These are phyloP conservation scores for Kwoniella europaea DNA, from an alignment of 768 basidiomycete species.

Conservation along the genomic window DNA sequence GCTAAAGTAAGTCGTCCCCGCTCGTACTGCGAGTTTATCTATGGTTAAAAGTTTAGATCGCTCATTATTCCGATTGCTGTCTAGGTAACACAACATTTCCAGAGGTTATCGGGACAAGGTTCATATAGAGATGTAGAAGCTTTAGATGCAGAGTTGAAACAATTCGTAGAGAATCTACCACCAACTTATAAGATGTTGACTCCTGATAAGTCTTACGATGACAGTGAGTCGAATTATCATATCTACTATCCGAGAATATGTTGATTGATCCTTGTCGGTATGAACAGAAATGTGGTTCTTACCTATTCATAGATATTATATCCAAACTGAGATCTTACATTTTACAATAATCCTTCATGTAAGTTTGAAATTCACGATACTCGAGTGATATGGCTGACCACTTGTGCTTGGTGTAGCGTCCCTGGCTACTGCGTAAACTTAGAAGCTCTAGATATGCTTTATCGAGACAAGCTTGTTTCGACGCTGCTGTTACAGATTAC, in stretches of 20 bases:
- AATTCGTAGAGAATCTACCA: constrained; percentile 76
- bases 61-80: too few species aligned
- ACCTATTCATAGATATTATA: constrained; percentile 82
- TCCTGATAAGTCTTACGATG: constrained; percentile 78
- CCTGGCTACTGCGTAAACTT: constrained; percentile 80
- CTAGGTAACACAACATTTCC: constrained; percentile 89
- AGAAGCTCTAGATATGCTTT: constrained; percentile 78
- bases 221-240: constrained; percentile 57
- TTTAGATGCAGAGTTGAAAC: constrained; percentile 81
- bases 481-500: constrained; percentile 86
- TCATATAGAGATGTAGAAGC: constrained; percentile 81
- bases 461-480: constrained; percentile 85
- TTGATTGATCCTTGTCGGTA: background rate
- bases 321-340: constrained; percentile 76
- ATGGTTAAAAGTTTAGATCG: background rate
- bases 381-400: too few species aligned
- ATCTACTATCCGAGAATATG: too few species aligned
- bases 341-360: constrained; percentile 57
- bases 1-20: constrained; percentile 61
- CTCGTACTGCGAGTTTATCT: background rate
- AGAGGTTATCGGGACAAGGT: constrained; percentile 75
- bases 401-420: constrained; percentile 64
- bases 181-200: constrained; percentile 65
- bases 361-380: too few species aligned
- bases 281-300: constrained; percentile 59